These are phyloP conservation scores for Trichosporon sp. DNA, from an alignment of 1,284 basidiomycete species.

Conservation along the genomic window DNA sequence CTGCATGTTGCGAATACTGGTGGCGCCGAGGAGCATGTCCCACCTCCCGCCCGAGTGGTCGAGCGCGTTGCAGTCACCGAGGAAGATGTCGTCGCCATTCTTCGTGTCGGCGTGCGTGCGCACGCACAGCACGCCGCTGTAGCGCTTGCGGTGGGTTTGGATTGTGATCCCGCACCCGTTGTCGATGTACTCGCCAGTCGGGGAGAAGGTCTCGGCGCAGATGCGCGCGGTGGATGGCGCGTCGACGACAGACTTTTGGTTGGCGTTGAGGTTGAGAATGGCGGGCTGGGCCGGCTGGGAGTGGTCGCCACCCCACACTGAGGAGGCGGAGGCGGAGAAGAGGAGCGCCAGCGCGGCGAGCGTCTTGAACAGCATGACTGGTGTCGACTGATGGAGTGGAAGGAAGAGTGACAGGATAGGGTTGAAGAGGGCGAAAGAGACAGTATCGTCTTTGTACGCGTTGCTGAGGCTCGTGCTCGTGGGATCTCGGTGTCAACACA, in stretches of 20 bases:
- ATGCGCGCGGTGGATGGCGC: background rate
- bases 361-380: no score
- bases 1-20: constrained; percentile 4
- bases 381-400: no score
- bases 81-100: background rate
- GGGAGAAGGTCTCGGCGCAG: background rate
- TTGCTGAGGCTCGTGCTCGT: no score
- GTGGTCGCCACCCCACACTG: background rate
- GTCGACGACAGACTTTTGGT: no score
- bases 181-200: constrained; percentile 6
- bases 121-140: constrained; percentile 4
- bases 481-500: no score
- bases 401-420: no score
- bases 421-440: no score
- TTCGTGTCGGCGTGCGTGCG: background rate
- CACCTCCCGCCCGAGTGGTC: background rate
- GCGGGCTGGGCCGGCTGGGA: background rate
- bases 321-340: no score
- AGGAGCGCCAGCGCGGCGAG: no score
- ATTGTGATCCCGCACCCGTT: constrained; percentile 3
- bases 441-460: no score
- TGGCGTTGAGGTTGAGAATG: no score
- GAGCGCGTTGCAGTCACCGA: no score
- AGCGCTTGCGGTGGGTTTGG: background rate
- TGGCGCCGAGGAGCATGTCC: constrained; percentile 7